These are phyloP conservation scores for Pichia cephalocereana DNA, from an alignment of 805 yeast species.

Conservation along the genomic window DNA sequence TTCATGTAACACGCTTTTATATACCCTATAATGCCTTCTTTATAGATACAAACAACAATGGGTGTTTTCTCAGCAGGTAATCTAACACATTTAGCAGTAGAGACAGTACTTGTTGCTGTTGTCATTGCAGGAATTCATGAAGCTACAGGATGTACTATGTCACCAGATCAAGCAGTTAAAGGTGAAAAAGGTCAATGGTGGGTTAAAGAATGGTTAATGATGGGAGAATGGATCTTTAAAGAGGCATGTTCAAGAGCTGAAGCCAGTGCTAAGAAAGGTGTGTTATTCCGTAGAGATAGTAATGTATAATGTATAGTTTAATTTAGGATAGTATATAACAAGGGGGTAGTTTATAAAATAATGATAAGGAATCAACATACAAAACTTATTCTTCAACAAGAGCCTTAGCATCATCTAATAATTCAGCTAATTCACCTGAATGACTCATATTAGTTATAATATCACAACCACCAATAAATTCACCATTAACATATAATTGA, in stretches of 20 bases:
- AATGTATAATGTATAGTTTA: not conserved
- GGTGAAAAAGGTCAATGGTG: not conserved
- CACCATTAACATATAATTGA: conserved; percentile 82
- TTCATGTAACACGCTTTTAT: too few relatives aligned
- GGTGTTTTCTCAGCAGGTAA: not conserved
- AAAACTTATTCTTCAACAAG: conserved; percentile 37
- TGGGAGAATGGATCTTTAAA: conserved; percentile 1
- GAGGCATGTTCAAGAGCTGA: not conserved
- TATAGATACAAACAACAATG: not conserved
- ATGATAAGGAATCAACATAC: too few relatives aligned
- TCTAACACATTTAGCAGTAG: not conserved
- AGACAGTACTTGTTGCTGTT: not conserved
- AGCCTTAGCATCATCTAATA: conserved; percentile 71
- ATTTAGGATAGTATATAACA: not conserved
- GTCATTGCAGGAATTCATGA: not conserved
- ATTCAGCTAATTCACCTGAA: conserved; percentile 78
- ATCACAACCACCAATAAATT: conserved; percentile 97
- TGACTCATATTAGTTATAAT: conserved; percentile 87
- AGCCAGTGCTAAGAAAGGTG: not conserved
- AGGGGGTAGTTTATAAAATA: conserved; percentile 1
- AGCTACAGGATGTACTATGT: not conserved
- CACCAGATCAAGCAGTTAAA: not conserved
- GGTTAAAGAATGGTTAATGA: not conserved
- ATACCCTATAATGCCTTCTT: too few relatives aligned
- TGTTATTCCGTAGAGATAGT: not conserved